Evolutionary conservation across 1,139 yeast genomes (phyloP).

Genomic region (Pichia sp.): DNA sequence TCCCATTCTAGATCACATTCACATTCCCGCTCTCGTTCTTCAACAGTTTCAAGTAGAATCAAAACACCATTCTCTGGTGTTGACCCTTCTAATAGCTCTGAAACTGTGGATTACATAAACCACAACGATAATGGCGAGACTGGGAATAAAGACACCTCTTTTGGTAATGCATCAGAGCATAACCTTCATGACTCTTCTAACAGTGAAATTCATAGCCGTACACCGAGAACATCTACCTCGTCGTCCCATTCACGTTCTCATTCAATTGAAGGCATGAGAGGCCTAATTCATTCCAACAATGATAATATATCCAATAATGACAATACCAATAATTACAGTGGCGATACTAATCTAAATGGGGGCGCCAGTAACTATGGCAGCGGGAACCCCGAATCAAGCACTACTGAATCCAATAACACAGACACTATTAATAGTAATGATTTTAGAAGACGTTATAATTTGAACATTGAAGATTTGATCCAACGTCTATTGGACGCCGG

Average conservation of each 20-base stretch:
- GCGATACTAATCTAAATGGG: neutral
- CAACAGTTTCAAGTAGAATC: conserved; percentile 5
- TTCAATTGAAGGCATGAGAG: neutral
- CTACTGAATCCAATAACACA: neutral
- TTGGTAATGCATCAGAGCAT: neutral
- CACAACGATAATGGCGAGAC: neutral
- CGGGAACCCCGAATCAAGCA: neutral
- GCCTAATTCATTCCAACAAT: neutral
- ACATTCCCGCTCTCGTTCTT: neutral
- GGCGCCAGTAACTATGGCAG: neutral
- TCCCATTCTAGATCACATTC: conserved; percentile 2
- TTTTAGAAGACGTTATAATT: conserved; percentile 34
- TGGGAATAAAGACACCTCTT: neutral
- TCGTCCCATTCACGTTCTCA: neutral
- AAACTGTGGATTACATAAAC: neutral
- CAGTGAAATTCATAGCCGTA: neutral
- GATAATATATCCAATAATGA: neutral
- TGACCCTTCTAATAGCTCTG: neutral
- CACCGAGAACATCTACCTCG: neutral
- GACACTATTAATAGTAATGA: conserved; percentile 4
- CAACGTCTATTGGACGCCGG: conserved; percentile 64
- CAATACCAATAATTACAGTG: neutral
- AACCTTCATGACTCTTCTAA: neutral
- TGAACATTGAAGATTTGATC: conserved; percentile 83
- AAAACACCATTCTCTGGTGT: conserved; percentile 1